Evolutionary conservation across 2,329 filamentous ascomycete species (phyloP), one percentile per base, ranked within the genome.

Genomic region (Pseudogymnoascus pannorum): DNA sequence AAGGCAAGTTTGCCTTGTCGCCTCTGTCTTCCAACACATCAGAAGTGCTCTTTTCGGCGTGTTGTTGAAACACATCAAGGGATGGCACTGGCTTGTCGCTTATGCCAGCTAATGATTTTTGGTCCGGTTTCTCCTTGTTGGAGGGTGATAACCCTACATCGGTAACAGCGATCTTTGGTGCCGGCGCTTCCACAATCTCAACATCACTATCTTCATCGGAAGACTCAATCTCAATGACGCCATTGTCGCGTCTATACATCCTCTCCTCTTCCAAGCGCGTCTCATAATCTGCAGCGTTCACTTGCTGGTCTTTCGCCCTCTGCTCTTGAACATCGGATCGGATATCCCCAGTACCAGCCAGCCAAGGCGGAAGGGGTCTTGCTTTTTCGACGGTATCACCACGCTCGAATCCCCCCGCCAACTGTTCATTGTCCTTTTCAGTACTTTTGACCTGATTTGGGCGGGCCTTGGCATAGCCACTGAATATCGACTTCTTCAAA

Each of bases 341-440:
- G 31, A 92, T 85, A 62, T 92, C 88, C 5, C 85, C 75, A 64
- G 77, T 73, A 3, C 85, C 82, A 2, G 77, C 75, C 69, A 94
- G 81, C 90, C 90, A 94, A 0, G 90, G 90, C 1, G 90, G 90
- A 6, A 93, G 70, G 0, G 87, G 87, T n/a, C 73, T 73, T 5
- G 71, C 68, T 4, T 64, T 61, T 26, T 72, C 65, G 51, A 73
- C 68, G 36, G 68, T 63, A 11, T 71, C 70, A 5, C 76, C 67
- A 7, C 66, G 67, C 22, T 74, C 64, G 60, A 77, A 78, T 0
- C 75, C 77, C 11, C 75, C 76, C 16, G 70, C 73, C 4, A 70
- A 64, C 58, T 68, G 9, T 77, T 73, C 35, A 33, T 66, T 57
- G 11, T 29, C 64, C 57, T 35, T 65, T 38, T 54, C 48, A 12